Evolutionary conservation across 2,329 filamentous ascomycete species (phyloP), one percentile per base, ranked within the genome.

Genomic region (Lojkania enalia): DNA sequence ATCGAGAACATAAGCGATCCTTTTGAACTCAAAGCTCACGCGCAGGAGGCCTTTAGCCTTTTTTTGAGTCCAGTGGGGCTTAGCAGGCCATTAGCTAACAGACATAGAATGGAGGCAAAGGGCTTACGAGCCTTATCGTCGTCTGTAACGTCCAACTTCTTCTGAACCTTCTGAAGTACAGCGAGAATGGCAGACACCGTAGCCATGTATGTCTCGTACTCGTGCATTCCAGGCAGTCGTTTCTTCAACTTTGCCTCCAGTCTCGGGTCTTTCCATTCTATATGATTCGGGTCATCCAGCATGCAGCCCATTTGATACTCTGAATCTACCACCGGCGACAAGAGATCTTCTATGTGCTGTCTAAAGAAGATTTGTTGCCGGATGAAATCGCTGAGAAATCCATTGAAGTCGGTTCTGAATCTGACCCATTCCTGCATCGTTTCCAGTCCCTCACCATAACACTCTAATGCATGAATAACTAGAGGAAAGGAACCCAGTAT

Each of bases 311-410:
- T 35, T 7, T 9, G 31, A 15, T 35, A 35, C 13, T 35, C 31
- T 9, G 31, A 35, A 18, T 35, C 31, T 7, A 35, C 15, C 9
- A 35, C 31, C 7, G 31, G 9, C 9, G 31, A 35, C 9, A 35
- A 15, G 7, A 35, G 15, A 15, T 35, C 31, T 15, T 35, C 31
- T 9, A 35, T 35, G 15, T 35, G 31, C 15, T 35, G 31, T 9
- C 31, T 7, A 15, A 35, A 35, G 15, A 35, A 35, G 12, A 35
- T 35, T 15, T 35, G 31, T 18, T 35, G 31, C 15, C 31, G 31
- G 15, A 35, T 35, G 9, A 35, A 35, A 15, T 35, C 31, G 15
- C 15, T 35, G 31, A 35, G 31, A 15, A 35, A 35, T 7, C 31
- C 31, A 15, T 35, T 35, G 31, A 35, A 35, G 15, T 35, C 31